A percentile compares a stretch with the other conserved stretches of the same genome.
Evolutionary conservation across 108 stramenopile species (phyloP).

Genomic region (Skeletonema tropicum): DNA sequence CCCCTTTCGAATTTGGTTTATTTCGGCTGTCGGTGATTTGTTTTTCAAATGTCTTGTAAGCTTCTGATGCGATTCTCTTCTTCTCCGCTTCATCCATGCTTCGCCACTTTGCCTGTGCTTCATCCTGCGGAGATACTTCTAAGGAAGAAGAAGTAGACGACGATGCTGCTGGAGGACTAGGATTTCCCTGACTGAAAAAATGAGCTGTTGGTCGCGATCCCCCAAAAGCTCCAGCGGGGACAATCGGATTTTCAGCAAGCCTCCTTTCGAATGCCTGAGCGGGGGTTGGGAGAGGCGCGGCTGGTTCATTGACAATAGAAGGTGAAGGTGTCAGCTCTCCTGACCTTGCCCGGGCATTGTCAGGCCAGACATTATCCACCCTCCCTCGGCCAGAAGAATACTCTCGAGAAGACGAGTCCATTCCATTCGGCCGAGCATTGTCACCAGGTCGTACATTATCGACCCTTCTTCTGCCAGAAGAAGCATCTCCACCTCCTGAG

Average conservation of each 20-base stretch:
- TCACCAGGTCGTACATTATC: slow-evolving; percentile 15
- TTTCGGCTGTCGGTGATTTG: slow-evolving; percentile 26
- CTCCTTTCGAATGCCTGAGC: slow-evolving; percentile 33
- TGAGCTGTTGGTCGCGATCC: slow-evolving; percentile 45
- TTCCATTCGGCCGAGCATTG: neutral
- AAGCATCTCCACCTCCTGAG: neutral
- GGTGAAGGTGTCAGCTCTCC: slow-evolving; percentile 27
- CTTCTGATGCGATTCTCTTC: slow-evolving; percentile 49
- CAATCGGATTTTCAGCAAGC: slow-evolving; percentile 34
- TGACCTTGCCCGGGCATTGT: neutral
- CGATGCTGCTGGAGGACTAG: slow-evolving; percentile 9
- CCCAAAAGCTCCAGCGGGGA: slow-evolving; percentile 46
- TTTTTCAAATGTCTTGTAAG: slow-evolving; percentile 52
- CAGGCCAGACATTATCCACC: slow-evolving; percentile 16
- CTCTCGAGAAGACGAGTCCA: neutral
- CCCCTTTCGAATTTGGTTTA: slow-evolving; percentile 10
- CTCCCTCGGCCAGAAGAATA: slow-evolving; percentile 9
- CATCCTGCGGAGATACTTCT: slow-evolving; percentile 21
- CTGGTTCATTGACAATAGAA: slow-evolving; percentile 16
- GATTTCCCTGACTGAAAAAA: slow-evolving; percentile 31
- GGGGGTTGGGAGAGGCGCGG: slow-evolving; percentile 29
- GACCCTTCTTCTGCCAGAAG: slow-evolving; percentile 10
- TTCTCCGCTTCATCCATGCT: slow-evolving; percentile 46
- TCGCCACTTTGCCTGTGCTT: slow-evolving; percentile 47
- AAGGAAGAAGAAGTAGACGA: slow-evolving; percentile 12